Conservation (phyloP, 129 eudicot species). For the Cynara cardunculus region DNA sequence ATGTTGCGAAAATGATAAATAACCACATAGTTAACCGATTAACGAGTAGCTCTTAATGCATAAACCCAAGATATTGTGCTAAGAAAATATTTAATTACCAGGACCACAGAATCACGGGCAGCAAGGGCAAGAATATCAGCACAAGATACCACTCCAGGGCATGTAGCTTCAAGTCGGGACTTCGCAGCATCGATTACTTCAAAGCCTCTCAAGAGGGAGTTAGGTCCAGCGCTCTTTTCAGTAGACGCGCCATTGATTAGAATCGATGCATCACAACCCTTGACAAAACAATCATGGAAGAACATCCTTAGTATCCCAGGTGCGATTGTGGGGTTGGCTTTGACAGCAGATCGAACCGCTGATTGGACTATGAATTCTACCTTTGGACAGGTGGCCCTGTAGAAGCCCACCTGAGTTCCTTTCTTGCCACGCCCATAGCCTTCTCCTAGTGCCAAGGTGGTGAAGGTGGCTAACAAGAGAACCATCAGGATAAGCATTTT, state of each 20-base stretch:
- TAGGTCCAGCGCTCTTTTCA: constrained; percentile 69
- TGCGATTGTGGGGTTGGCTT: constrained; percentile 41
- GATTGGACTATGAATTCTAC: constrained; percentile 54
- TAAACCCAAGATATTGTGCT: not conserved
- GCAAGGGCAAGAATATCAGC: constrained; percentile 86
- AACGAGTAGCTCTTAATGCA: not conserved
- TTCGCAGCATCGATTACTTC: constrained; percentile 77
- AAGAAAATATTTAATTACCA: constrained; percentile 30
- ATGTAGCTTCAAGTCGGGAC: constrained; percentile 51
- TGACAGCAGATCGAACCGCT: constrained; percentile 41
- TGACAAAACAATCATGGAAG: constrained; percentile 73
- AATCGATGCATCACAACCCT: constrained; percentile 90
- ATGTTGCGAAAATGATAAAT: not conserved
- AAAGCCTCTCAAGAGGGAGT: constrained; percentile 67
- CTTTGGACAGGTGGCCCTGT: constrained; percentile 41
- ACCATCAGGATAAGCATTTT: constrained; percentile 10
- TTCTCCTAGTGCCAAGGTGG: constrained; percentile 36
- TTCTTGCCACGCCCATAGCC: not conserved
- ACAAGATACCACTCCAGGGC: constrained; percentile 78
- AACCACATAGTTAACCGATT: not conserved
- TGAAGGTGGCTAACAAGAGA: constrained; percentile 22
- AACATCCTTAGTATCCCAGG: constrained; percentile 64
- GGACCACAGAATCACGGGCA: constrained; percentile 75
- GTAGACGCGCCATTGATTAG: constrained; percentile 50
- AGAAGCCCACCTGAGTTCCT: constrained; percentile 54